phyloP scores from a whole-genome alignment of 2,329 filamentous ascomycete species.

The Fusarium brevicatenulatum region DNA sequence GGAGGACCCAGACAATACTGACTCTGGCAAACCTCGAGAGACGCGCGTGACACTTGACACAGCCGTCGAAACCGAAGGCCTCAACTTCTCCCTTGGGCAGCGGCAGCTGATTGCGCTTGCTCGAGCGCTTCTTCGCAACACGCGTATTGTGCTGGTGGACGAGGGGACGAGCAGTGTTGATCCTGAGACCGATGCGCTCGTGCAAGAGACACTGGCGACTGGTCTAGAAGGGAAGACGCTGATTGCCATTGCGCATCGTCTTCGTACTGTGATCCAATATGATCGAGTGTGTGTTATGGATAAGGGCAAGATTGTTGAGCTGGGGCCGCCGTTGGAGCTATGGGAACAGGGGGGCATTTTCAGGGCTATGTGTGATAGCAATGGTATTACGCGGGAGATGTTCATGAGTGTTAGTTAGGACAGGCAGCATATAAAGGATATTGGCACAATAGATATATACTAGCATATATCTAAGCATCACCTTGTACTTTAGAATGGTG shows the following conservation, averaged over 20 bases:
- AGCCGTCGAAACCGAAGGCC: neutral
- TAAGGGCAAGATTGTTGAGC: neutral
- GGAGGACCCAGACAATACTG: neutral
- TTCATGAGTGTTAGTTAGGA: neutral
- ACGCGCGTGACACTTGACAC: neutral
- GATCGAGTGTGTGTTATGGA: neutral
- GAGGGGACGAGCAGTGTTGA: neutral
- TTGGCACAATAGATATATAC: accelerated
- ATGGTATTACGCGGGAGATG: neutral
- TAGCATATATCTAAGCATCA: neutral
- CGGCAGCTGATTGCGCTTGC: neutral
- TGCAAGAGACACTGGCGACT: neutral
- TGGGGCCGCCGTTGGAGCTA: neutral
- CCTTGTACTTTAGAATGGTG: neutral
- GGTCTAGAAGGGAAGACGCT: neutral
- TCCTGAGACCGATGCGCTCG: neutral
- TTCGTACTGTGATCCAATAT: neutral
- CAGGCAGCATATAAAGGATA: neutral
- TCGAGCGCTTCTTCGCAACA: neutral
- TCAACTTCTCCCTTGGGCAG: neutral
- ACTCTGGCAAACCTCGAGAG: neutral
- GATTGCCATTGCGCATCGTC: neutral
- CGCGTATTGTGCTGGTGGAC: neutral
- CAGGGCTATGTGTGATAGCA: neutral
- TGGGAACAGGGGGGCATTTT: neutral